Percentiles rank a stretch among this genome's conserved stretches.
Evolutionary conservation across 257 asterid genomes (phyloP).

Genomic region (Handroanthus guayacan): DNA sequence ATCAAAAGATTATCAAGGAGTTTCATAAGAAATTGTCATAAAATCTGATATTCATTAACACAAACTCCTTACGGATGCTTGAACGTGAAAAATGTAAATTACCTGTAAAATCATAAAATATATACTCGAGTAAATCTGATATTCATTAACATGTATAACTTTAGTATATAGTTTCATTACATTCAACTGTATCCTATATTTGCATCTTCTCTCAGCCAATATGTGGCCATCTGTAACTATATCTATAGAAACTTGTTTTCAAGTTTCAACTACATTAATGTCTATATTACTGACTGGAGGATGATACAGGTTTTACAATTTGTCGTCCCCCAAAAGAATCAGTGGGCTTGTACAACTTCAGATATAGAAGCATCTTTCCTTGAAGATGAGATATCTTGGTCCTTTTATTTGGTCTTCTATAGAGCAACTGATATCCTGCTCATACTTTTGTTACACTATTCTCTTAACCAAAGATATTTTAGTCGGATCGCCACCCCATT

Average conservation of each 20-base stretch:
- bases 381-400: background rate
- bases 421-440: background rate
- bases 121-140: too few species aligned
- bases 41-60: too few species aligned
- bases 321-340: slow-evolving; percentile 33
- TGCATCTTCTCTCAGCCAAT: slow-evolving; percentile 1
- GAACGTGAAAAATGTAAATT: too few species aligned
- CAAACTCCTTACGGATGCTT: too few species aligned
- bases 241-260: slow-evolving; percentile 16
- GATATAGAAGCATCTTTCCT: slow-evolving; percentile 4
- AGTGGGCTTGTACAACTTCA: background rate
- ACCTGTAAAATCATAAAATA: too few species aligned
- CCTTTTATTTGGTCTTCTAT: slow-evolving; percentile 22
- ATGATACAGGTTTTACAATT: slow-evolving; percentile 39
- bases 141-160: background rate
- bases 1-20: too few species aligned
- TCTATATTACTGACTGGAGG: slow-evolving; percentile 30
- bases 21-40: too few species aligned
- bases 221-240: background rate
- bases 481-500: slow-evolving; percentile 81
- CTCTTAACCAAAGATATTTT: slow-evolving; percentile 64
- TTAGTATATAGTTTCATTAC: slow-evolving; percentile 17
- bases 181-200: slow-evolving; percentile 16
- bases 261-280: slow-evolving; percentile 7
- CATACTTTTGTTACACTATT: slow-evolving; percentile 33